phyloP scores from a whole-genome alignment of 2,329 filamentous ascomycete species.

The Clarireedia hainanense region DNA sequence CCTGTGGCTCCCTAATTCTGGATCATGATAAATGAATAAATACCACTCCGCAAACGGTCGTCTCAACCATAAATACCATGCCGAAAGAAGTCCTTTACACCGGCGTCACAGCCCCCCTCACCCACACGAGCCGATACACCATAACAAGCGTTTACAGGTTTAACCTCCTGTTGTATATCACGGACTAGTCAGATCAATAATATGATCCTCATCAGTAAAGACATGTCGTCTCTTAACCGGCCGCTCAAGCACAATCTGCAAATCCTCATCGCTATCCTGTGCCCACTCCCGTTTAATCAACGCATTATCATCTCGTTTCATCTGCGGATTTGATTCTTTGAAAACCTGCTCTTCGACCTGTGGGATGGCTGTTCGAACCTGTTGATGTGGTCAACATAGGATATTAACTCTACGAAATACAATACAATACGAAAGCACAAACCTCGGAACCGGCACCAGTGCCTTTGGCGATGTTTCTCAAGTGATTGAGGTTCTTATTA shows the following conservation, averaged over 20 bases:
- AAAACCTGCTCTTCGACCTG: neutral
- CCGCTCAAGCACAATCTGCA: slow-evolving; percentile 5
- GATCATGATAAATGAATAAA: neutral
- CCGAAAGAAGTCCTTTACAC: no score
- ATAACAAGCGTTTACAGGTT: no score
- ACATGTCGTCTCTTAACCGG: slow-evolving; percentile 9
- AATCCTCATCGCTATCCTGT: neutral
- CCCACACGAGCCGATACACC: no score
- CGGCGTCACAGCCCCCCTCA: no score
- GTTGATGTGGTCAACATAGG: neutral
- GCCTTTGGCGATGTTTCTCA: slow-evolving; percentile 2
- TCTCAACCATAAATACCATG: no score
- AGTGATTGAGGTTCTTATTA: neutral
- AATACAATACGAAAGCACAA: neutral
- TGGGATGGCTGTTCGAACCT: neutral
- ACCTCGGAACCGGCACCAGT: slow-evolving; percentile 1
- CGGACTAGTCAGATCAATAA: slow-evolving; percentile 1
- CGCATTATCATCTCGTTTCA: neutral
- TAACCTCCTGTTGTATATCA: neutral
- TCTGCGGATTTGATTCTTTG: neutral
- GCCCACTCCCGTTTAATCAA: slow-evolving; percentile 1
- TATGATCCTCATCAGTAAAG: neutral
- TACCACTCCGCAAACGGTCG: neutral
- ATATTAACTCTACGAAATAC: neutral
- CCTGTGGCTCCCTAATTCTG: neutral